These are phyloP conservation scores for Aspergillus uvarum DNA, from an alignment of 2,329 filamentous ascomycete genomes.

Conservation along the genomic window DNA sequence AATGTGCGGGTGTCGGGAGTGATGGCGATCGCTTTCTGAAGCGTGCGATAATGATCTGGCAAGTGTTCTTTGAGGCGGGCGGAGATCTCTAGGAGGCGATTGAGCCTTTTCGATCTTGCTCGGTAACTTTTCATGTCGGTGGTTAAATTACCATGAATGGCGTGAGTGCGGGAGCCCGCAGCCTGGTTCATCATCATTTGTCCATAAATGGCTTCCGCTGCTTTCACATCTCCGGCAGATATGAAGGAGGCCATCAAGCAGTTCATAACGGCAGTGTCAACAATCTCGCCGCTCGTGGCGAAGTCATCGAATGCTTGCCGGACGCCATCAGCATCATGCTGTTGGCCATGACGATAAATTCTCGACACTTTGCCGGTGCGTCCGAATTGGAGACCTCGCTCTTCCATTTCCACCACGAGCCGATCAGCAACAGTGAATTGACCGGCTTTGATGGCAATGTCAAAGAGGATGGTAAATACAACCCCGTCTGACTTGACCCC, in stretches of 20 bases:
- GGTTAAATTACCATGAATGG: conserved; percentile 23
- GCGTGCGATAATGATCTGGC: conserved; percentile 55
- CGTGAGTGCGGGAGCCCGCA: conserved; percentile 36
- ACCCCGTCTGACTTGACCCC: conserved; percentile 66
- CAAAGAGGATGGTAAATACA: conserved; percentile 93
- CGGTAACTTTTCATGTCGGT: conserved; percentile 41
- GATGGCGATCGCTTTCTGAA: conserved; percentile 67
- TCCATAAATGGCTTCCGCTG: conserved; percentile 77
- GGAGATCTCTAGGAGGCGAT: conserved; percentile 49
- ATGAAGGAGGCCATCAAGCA: conserved; percentile 79
- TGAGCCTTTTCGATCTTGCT: conserved; percentile 44
- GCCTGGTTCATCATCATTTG: conserved; percentile 71
- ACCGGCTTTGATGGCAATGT: conserved; percentile 79
- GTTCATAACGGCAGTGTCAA: conserved; percentile 85
- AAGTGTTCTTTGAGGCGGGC: conserved; percentile 48
- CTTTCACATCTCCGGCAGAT: conserved; percentile 69
- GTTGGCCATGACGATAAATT: conserved; percentile 80
- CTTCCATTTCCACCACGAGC: conserved; percentile 77
- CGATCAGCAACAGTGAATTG: conserved; percentile 83
- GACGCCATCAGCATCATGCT: conserved; percentile 70
- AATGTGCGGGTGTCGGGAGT: conserved; percentile 78
- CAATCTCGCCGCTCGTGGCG: conserved; percentile 79
- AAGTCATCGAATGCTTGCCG: conserved; percentile 77
- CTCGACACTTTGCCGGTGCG: conserved; percentile 79
- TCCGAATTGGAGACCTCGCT: conserved; percentile 66